Evolutionary conservation across 2,329 filamentous ascomycete species (phyloP).

Genomic region (Sphaerulina populicola): DNA sequence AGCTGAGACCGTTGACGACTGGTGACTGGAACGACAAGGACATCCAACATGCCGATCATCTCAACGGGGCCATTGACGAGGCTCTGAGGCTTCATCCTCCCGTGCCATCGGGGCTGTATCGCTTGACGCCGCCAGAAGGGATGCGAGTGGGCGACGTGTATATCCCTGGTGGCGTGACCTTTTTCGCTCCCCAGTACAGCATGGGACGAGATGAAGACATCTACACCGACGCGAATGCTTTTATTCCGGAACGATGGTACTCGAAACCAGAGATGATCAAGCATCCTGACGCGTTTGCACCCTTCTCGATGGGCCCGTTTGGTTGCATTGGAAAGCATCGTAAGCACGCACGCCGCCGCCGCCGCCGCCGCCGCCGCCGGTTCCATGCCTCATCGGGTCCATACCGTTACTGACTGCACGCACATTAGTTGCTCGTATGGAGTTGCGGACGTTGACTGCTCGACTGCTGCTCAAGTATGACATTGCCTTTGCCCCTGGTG

Average conservation of each 20-base stretch:
- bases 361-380: too few species aligned
- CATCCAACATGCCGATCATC: conserved; percentile 24
- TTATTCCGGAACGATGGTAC: conserved; percentile 35
- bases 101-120: conserved; percentile 31
- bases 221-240: conserved; percentile 27
- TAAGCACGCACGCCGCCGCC: neutral
- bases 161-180: conserved; percentile 28
- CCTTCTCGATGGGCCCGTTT: conserved; percentile 32
- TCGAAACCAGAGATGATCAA: conserved; percentile 31
- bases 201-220: conserved; percentile 25
- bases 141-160: conserved; percentile 31
- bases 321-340: conserved; percentile 34
- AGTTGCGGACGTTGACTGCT: conserved; percentile 32
- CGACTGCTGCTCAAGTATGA: conserved; percentile 34
- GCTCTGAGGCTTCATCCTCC: conserved; percentile 36
- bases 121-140: conserved; percentile 34
- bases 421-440: conserved; percentile 30
- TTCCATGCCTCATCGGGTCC: neutral
- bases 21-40: conserved; percentile 22
- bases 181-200: conserved; percentile 18
- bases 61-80: conserved; percentile 40
- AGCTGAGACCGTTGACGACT: conserved; percentile 26
- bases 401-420: neutral
- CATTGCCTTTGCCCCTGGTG: conserved; percentile 32
- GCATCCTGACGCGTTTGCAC: conserved; percentile 33